Evolutionary conservation across 2,329 filamentous ascomycete genomes (phyloP).

Genomic region (Trichoderma koningii): DNA sequence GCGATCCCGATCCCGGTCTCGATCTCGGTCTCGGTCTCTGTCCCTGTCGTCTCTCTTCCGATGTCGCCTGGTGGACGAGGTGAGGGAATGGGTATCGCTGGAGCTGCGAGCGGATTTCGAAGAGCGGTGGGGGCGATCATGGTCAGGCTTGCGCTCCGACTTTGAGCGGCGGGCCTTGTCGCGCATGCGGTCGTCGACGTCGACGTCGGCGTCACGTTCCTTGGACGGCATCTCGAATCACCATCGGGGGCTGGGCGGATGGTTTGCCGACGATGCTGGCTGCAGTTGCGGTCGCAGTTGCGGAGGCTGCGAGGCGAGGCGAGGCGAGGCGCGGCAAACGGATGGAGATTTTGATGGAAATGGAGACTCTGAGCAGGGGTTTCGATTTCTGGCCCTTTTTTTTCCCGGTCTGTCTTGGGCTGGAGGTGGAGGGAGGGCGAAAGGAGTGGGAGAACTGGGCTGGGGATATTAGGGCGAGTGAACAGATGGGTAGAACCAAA

Average conservation of each 20-base stretch:
- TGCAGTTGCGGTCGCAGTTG: conserved; percentile 1
- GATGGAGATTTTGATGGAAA: neutral
- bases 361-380: conserved; percentile 9
- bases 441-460: neutral
- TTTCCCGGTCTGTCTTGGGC: neutral
- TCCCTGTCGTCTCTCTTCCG: conserved; percentile 36
- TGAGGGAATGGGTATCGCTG: conserved; percentile 46
- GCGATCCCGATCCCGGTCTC: conserved; percentile 42
- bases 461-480: neutral
- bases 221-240: conserved; percentile 45
- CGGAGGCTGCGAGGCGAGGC: conserved; percentile 3
- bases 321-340: conserved; percentile 2
- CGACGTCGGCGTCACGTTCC: conserved; percentile 46
- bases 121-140: conserved; percentile 38
- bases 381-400: neutral
- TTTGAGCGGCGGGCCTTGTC: conserved; percentile 46
- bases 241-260: conserved; percentile 34
- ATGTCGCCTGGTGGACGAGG: conserved; percentile 42
- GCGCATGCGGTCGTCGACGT: conserved; percentile 43
- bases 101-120: conserved; percentile 47
- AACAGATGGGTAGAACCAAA: conserved; percentile 9
- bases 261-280: neutral
- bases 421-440: neutral
- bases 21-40: conserved; percentile 42
- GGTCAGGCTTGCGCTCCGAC: conserved; percentile 43